Evolutionary conservation across 2,329 filamentous ascomycete species (phyloP).

Genomic region (Hymenoscyphus linearis): DNA sequence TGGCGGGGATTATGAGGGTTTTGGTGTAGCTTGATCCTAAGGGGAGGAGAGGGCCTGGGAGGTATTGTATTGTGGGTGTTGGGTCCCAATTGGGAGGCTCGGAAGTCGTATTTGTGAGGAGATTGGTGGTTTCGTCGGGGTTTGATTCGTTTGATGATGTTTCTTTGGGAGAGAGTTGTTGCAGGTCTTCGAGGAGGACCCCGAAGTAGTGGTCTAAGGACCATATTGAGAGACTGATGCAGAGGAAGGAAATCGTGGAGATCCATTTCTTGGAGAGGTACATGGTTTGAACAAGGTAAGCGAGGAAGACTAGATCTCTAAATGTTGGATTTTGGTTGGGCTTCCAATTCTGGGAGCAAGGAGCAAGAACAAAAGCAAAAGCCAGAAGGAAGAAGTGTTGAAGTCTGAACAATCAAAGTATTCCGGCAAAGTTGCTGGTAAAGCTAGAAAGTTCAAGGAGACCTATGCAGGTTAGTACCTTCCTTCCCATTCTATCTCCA

Average conservation of each 20-base stretch:
- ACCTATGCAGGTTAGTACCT: no score
- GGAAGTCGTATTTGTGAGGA: background rate
- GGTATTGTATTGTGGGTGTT: conserved; percentile 6
- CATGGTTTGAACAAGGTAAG: background rate
- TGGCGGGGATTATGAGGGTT: conserved; percentile 19
- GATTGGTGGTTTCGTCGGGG: background rate
- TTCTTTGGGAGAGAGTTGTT: background rate
- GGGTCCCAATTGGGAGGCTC: background rate
- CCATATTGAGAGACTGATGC: background rate
- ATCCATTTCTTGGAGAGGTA: background rate
- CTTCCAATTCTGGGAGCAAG: no score
- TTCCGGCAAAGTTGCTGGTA: no score
- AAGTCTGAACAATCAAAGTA: no score
- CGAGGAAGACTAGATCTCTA: background rate
- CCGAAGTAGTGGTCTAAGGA: background rate
- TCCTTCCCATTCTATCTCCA: no score
- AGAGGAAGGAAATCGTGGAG: background rate
- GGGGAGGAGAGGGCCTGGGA: conserved; percentile 11
- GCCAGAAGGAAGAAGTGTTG: no score
- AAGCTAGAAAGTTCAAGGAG: no score
- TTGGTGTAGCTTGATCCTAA: conserved; percentile 18
- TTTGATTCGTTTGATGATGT: background rate
- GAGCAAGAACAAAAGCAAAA: no score
- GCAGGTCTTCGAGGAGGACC: background rate
- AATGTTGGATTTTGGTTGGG: background rate